Percentiles rank a stretch among this genome's conserved stretches.
Evolutionary conservation across 768 basidiomycete species (phyloP).

Genomic region (Mycena pura): DNA sequence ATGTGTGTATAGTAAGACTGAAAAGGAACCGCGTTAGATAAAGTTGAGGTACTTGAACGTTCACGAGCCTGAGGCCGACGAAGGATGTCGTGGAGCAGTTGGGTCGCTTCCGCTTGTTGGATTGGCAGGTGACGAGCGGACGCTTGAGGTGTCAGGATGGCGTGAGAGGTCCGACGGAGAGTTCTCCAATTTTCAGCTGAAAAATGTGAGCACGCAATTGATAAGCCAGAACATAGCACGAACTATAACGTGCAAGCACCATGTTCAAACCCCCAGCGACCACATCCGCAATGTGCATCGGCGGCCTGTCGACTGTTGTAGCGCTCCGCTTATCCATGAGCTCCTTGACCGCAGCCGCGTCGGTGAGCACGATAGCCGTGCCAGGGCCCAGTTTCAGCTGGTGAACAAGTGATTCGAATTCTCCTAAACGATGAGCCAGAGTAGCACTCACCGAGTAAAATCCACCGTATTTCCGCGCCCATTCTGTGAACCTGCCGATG

Average conservation of each 20-base stretch:
- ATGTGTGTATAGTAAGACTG: conserved; percentile 39
- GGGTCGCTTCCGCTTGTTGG: conserved; percentile 29
- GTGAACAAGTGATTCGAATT: too few relatives aligned
- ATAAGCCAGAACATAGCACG: background rate
- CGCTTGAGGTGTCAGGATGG: conserved; percentile 30
- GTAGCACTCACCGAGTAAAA: conserved; percentile 30
- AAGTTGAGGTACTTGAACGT: background rate
- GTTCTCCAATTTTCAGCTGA: conserved; percentile 15
- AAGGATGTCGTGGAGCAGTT: conserved; percentile 12
- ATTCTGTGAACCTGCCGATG: conserved; percentile 33
- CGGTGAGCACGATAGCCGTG: conserved; percentile 33
- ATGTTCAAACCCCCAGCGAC: conserved; percentile 29
- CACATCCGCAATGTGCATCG: conserved; percentile 26
- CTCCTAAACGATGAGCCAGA: background rate
- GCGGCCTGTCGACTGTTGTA: conserved; percentile 33
- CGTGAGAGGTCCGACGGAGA: conserved; percentile 21
- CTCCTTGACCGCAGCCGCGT: conserved; percentile 30
- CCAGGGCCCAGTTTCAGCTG: conserved; percentile 29
- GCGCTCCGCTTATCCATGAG: conserved; percentile 35
- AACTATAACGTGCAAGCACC: conserved; percentile 20
- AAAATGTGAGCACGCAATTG: background rate
- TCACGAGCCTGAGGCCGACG: conserved; percentile 11
- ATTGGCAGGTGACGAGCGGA: conserved; percentile 28
- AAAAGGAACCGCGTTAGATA: too few relatives aligned
- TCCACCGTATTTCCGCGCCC: conserved; percentile 36